Evolutionary conservation across 2,329 filamentous ascomycete species (phyloP), one percentile per base, ranked within the genome.

Genomic region (Fonsecaea nubica): DNA sequence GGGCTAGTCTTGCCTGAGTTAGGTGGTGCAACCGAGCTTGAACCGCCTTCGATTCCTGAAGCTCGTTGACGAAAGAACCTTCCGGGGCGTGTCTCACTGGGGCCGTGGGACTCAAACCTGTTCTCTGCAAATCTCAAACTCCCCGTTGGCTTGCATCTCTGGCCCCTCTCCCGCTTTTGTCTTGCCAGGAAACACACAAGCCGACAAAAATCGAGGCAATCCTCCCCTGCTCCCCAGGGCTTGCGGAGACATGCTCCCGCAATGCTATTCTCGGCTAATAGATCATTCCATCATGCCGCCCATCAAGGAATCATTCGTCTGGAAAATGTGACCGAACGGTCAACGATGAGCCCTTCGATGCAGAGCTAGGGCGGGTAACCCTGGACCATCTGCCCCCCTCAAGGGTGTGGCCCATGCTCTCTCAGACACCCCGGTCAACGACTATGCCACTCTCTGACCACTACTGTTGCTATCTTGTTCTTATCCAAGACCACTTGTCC

Each of bases 401-500:
- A 58, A 62, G 53, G 48, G 36, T 57, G 45, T 55, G 32, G 53
- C 42, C 60, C 21, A 40, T 42, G 33, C 36, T 50, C 45, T 35
- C 21, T 38, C 30, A 32, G 35, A 61, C 15, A 63, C 66, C 66
- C 66, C 53, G 57, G 66, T 56, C 56, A 18, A 18, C 55, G 50
- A 60, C 66, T 63, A 68, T 63, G 42, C 66, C 66, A 58, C 52
- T 66, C 56, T 63, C 56, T 62, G 58, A 53, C 64, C 35, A 60
- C 58, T 38, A 33, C 52, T 52, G 30, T 30, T 61, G 33, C 58
- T 61, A 58, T 69, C 54, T 56, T 38, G n/a, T 48, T 48, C 57
- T 62, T 62, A 64, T 67, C 65, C 58, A 62, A 54, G 33, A 45
- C 58, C 38, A 58, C 45, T 65, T 56, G 62, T 58, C 25, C 48